phyloP scores from a whole-genome alignment of 2,329 filamentous ascomycete species.

The Pseudogymnoascus sp. region DNA sequence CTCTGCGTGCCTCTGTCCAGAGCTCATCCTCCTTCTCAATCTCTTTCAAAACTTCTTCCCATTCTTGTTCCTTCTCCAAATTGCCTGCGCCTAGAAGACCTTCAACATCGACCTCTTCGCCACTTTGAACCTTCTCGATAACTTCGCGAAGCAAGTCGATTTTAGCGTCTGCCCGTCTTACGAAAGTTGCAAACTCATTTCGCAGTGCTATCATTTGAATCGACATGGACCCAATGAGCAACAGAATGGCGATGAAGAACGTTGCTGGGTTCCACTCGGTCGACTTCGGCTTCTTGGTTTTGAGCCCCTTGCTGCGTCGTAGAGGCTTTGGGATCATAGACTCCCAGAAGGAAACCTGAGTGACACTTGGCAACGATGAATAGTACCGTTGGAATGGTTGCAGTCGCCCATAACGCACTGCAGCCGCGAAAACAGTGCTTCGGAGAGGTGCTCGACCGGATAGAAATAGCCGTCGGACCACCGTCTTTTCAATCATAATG shows the following conservation, averaged over 20 bases:
- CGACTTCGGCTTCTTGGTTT: constrained; percentile 37
- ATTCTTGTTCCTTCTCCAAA: constrained; percentile 66
- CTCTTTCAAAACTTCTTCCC: constrained; percentile 71
- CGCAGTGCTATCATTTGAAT: constrained; percentile 84
- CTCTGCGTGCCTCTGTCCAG: constrained; percentile 28
- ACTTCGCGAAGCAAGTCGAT: constrained; percentile 71
- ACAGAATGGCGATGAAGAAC: constrained; percentile 74
- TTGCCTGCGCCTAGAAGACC: constrained; percentile 73
- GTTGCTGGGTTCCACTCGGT: constrained; percentile 74
- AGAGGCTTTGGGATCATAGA: constrained; percentile 62
- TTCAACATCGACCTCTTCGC: constrained; percentile 80
- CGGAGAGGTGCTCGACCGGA: background rate
- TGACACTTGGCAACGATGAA: constrained; percentile 34
- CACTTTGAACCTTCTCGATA: constrained; percentile 60
- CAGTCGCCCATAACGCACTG: background rate
- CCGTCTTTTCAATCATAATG: constrained; percentile 4
- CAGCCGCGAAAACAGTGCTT: background rate
- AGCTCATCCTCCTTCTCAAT: constrained; percentile 57
- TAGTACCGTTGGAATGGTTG: constrained; percentile 20
- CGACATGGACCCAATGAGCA: constrained; percentile 88
- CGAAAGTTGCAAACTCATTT: constrained; percentile 66
- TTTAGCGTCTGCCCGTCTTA: constrained; percentile 69
- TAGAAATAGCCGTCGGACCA: background rate
- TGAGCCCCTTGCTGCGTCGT: constrained; percentile 36
- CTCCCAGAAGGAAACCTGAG: constrained; percentile 51